Evolutionary conservation across 1,284 basidiomycete species (phyloP).

Genomic region (Boletus semigastroideus): DNA sequence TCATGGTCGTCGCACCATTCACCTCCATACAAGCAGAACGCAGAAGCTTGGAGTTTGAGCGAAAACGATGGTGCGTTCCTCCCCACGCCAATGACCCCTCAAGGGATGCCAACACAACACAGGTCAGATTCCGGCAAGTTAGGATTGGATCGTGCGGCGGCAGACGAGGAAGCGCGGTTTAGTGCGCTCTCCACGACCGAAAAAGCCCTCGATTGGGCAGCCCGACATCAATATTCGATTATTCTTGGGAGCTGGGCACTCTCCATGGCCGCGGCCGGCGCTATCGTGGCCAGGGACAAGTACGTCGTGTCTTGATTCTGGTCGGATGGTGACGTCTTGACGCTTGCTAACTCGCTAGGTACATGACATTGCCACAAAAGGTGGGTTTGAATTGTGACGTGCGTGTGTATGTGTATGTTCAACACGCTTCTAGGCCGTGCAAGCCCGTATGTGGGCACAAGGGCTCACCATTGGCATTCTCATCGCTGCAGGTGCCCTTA

Average conservation of each 20-base stretch:
- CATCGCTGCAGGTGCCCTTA: conserved; percentile 70
- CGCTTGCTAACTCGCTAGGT: conserved; percentile 10
- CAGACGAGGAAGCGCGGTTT: conserved; percentile 56
- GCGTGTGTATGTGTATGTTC: conserved; percentile 21
- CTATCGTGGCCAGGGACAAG: conserved; percentile 70
- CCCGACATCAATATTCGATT: conserved; percentile 76
- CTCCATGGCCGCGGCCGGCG: conserved; percentile 71
- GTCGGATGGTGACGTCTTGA: not conserved
- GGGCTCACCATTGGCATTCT: conserved; percentile 78
- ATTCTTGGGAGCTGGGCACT: conserved; percentile 82
- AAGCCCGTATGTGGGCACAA: conserved; percentile 92
- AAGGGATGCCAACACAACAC: not conserved
- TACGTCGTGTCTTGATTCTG: conserved; percentile 31
- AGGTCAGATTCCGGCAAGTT: conserved; percentile 60
- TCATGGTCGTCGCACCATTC: conserved; percentile 68
- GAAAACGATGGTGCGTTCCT: conserved; percentile 32
- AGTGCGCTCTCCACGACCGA: conserved; percentile 53
- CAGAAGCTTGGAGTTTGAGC: conserved; percentile 73
- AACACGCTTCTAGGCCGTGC: conserved; percentile 70
- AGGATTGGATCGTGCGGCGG: conserved; percentile 56
- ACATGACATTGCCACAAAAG: conserved; percentile 61
- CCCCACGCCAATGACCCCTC: not conserved
- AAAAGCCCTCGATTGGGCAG: conserved; percentile 73
- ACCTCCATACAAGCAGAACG: conserved; percentile 81
- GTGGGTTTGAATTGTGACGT: conserved; percentile 3